A percentile compares a stretch with the other conserved stretches of the same genome.
phyloP scores from a whole-genome alignment of 2,329 filamentous ascomycete genomes.

The Neofusicoccum ribis region DNA sequence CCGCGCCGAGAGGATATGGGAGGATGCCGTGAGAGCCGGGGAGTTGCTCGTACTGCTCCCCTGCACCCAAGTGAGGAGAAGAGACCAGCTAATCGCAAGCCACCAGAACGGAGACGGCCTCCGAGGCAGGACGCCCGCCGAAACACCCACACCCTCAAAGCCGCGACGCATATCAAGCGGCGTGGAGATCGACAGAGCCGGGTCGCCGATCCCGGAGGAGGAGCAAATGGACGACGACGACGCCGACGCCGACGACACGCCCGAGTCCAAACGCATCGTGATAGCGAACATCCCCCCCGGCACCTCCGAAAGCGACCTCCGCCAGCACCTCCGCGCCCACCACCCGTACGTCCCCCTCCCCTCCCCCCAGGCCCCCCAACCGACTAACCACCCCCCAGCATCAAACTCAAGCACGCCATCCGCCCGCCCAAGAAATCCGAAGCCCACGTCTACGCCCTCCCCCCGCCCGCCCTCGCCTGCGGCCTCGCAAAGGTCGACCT shows the following conservation, averaged over 20 bases:
- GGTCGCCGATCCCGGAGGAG: not conserved
- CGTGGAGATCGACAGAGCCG: not conserved
- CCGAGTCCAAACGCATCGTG: not conserved
- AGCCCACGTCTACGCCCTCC: slow-evolving; percentile 2
- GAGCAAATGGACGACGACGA: not conserved
- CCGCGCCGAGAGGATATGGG: slow-evolving; percentile 12
- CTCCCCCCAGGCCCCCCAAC: no score
- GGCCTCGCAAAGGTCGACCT: not conserved
- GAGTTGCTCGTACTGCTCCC: not conserved
- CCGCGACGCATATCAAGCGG: not conserved
- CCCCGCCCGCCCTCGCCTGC: not conserved
- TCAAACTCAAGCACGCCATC: slow-evolving; percentile 1
- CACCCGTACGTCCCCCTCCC: not conserved
- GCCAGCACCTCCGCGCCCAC: not conserved
- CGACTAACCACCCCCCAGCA: not conserved
- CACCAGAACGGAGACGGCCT: not conserved
- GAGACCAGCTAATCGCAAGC: no score
- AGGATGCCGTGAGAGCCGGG: slow-evolving; percentile 3
- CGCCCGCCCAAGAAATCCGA: slow-evolving; percentile 1
- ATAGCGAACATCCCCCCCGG: slow-evolving; percentile 3
- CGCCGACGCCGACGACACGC: not conserved
- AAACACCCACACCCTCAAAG: not conserved
- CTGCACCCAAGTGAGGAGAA: no score
- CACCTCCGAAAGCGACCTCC: not conserved
- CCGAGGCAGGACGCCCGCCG: not conserved